phyloP scores from a whole-genome alignment of 208 protist genomes.

The Porcisia deanei region DNA sequence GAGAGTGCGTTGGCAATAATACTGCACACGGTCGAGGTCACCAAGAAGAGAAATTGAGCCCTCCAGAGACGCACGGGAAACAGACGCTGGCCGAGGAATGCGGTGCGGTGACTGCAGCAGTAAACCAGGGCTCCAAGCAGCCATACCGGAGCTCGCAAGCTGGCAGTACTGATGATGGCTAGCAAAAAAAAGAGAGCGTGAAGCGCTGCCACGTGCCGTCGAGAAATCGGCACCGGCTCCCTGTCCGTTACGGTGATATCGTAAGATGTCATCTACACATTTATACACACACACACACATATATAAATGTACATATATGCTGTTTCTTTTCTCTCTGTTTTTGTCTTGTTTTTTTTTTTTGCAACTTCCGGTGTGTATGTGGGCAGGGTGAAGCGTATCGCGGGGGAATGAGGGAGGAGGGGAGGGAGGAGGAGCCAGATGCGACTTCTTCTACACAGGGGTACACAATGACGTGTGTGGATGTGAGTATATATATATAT shows the following conservation, averaged over 20 bases:
- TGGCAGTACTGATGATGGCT: neutral
- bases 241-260: neutral
- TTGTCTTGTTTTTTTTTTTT: neutral
- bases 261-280: neutral
- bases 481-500: neutral
- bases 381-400: neutral
- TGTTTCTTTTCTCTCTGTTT: neutral
- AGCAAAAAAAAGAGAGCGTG: slow-evolving; percentile 16
- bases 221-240: neutral
- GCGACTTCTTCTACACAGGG: neutral
- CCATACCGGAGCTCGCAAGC: slow-evolving; percentile 23
- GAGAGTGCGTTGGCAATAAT: slow-evolving; percentile 14
- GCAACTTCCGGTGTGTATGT: neutral
- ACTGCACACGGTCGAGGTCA: slow-evolving; percentile 8
- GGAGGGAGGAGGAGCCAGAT: too few species aligned
- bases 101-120: slow-evolving; percentile 6
- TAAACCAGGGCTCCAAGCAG: slow-evolving; percentile 14
- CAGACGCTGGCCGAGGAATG: slow-evolving; percentile 9
- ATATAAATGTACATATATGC: neutral
- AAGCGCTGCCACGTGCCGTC: slow-evolving; percentile 9
- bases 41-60: neutral
- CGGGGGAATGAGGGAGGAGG: neutral
- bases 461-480: neutral
- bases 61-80: slow-evolving; percentile 14
- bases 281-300: too few species aligned